Evolutionary conservation across 2,329 filamentous ascomycete genomes (phyloP), one percentile per base, ranked within the genome.

Genomic region (Ophiostoma quercus): DNA sequence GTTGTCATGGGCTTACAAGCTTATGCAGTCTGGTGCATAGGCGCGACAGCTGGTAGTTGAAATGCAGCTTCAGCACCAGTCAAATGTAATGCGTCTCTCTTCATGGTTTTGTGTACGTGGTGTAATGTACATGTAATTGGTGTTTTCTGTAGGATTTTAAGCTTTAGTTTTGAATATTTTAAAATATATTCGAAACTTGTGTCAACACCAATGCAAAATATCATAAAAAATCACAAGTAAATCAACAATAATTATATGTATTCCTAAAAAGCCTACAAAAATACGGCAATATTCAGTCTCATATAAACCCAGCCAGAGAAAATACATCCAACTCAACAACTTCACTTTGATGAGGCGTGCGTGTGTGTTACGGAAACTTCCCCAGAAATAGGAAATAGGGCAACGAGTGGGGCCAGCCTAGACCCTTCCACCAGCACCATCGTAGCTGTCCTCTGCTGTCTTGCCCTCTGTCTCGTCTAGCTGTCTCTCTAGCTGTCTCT

Each of bases 361-460:
- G 51, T 25, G 51, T 57, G 51, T 25, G 25, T 57, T 57, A 57
- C 51, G 51, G 51, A 57, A 62, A 11, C 57, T 62, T 62, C 57
- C 57, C 57, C 57, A 62, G 57, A 32, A 16, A 25, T 57, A 57
- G 0, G 22, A 22, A 32, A 25, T 57, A 57, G 2, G 51, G 9
- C 14, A 62, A 29, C 6, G 19, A 32, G 57, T 32, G 57, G 57
- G 25, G 12, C 57, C 12, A 16, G 57, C 6, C 22, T 62, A 32
- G 57, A 62, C 57, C 57, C 57, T 62, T 34, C 54, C 25, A 32
- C 11, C 11, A 41, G 39, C 9, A 14, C 51, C 11, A 16, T 9
- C 11, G 12, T 57, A 11, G 22, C 51, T 57, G 47, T 51, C 39
- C 39, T 41, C 39, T 41, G 39, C 12, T 47, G 43, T 47, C 51